phyloP scores from a whole-genome alignment of 2,329 filamentous ascomycete species.

The Blastomyces parvus region DNA sequence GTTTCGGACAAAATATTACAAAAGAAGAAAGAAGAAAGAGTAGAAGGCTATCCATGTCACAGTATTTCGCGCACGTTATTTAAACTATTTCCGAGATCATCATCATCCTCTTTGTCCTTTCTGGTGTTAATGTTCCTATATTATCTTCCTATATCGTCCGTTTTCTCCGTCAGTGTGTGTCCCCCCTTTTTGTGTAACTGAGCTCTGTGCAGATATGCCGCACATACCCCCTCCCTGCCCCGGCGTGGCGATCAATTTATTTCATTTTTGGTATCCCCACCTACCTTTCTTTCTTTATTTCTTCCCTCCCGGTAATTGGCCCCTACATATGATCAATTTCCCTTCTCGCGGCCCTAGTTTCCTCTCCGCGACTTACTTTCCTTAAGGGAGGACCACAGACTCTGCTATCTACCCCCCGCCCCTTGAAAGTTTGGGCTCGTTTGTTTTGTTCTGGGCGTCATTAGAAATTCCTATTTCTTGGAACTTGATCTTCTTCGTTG shows the following conservation, averaged over 20 bases:
- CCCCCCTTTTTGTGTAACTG: not conserved
- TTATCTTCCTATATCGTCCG: not conserved
- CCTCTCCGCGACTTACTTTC: not conserved
- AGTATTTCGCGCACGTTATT: not conserved
- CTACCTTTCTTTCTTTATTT: not conserved
- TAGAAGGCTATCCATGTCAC: not conserved
- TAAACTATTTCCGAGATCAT: not conserved
- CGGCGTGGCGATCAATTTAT: not conserved
- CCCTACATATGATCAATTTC: not conserved
- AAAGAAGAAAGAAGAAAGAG: not conserved
- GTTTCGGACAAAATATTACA: not conserved
- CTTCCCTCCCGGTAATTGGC: not conserved
- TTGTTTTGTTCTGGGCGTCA: not conserved
- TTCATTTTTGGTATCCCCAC: not conserved
- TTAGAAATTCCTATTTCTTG: not conserved
- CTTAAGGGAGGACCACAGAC: not conserved
- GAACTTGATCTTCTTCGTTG: not conserved
- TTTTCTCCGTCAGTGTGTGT: not conserved
- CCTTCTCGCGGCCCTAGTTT: not conserved
- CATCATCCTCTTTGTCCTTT: not conserved
- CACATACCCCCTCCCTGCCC: slow-evolving; percentile 7
- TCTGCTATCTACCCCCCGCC: not conserved
- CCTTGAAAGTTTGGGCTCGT: not conserved
- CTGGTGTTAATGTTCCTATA: not conserved
- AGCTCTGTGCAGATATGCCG: not conserved